Evolutionary conservation across 805 yeast genomes (phyloP).

Genomic region (Monosporozyma yasuniensis): DNA sequence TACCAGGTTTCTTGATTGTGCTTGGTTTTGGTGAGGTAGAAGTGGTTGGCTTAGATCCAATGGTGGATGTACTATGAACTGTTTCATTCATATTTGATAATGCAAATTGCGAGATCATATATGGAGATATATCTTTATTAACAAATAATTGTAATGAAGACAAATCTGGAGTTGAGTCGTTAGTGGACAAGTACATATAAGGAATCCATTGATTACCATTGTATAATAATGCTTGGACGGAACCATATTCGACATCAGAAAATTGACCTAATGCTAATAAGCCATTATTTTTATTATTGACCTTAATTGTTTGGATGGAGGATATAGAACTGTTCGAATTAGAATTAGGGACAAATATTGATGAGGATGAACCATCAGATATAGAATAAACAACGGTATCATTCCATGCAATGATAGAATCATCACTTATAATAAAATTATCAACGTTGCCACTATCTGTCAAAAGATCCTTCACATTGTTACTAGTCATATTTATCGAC

Average conservation of each 20-base stretch:
- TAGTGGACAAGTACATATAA: conserved; percentile 10
- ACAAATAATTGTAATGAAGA: conserved; percentile 13
- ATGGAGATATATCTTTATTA: conserved; percentile 31
- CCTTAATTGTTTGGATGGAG: conserved; percentile 1
- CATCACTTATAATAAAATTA: conserved; percentile 9
- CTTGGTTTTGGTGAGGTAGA: conserved; percentile 15
- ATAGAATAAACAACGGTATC: conserved; percentile 10
- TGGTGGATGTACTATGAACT: neutral
- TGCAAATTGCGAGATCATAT: neutral
- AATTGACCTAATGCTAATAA: conserved; percentile 34
- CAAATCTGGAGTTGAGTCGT: neutral
- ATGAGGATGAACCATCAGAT: conserved; percentile 7
- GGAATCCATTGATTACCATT: conserved; percentile 22
- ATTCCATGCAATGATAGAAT: conserved; percentile 18
- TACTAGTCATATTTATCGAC: conserved; percentile 10
- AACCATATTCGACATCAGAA: conserved; percentile 30
- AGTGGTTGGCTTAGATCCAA: conserved; percentile 8
- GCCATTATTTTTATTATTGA: neutral
- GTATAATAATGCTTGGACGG: conserved; percentile 17
- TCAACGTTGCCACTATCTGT: conserved; percentile 26
- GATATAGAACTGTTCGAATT: conserved; percentile 5
- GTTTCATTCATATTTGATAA: conserved; percentile 12
- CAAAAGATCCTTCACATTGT: conserved; percentile 7
- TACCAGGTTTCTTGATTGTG: conserved; percentile 6
- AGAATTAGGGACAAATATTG: conserved; percentile 2